A percentile compares a stretch with the other conserved stretches of the same genome.
These are phyloP conservation scores for Boletus barrowsii DNA, from an alignment of 768 basidiomycete species.

Conservation along the genomic window DNA sequence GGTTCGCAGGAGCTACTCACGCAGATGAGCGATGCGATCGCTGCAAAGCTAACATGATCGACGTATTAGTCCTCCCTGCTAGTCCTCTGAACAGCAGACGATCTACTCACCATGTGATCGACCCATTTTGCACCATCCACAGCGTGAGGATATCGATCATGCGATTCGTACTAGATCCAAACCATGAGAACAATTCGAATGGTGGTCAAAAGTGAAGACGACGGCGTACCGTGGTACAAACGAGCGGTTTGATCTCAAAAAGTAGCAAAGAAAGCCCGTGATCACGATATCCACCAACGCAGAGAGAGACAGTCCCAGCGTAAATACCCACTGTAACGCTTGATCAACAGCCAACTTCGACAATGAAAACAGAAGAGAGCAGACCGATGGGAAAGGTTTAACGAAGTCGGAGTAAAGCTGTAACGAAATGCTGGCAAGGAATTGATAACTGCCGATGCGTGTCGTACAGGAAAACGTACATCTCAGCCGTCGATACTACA, in stretches of 20 bases:
- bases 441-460: too few species aligned
- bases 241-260: constrained; percentile 39
- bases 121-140: constrained; percentile 25
- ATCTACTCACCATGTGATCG: constrained; percentile 16
- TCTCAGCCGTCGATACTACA: constrained; percentile 21
- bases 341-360: not conserved
- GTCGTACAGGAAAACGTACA: constrained; percentile 10
- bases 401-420: constrained; percentile 8
- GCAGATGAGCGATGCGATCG: constrained; percentile 17
- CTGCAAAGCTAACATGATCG: constrained; percentile 7
- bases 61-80: not conserved
- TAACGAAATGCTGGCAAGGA: constrained; percentile 11
- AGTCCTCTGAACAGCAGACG: not conserved
- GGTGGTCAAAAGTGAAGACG: not conserved
- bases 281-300: constrained; percentile 46
- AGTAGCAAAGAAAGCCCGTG: constrained; percentile 40
- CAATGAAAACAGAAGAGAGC: not conserved
- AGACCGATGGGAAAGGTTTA: constrained; percentile 9
- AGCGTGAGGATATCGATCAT: constrained; percentile 21
- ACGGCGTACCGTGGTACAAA: constrained; percentile 32
- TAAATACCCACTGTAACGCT: constrained; percentile 42
- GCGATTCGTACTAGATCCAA: constrained; percentile 10
- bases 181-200: not conserved
- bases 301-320: constrained; percentile 44
- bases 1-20: constrained; percentile 4